Conservation (phyloP, 108 stramenopile genomes). For the Epithemia pelagica region DNA sequence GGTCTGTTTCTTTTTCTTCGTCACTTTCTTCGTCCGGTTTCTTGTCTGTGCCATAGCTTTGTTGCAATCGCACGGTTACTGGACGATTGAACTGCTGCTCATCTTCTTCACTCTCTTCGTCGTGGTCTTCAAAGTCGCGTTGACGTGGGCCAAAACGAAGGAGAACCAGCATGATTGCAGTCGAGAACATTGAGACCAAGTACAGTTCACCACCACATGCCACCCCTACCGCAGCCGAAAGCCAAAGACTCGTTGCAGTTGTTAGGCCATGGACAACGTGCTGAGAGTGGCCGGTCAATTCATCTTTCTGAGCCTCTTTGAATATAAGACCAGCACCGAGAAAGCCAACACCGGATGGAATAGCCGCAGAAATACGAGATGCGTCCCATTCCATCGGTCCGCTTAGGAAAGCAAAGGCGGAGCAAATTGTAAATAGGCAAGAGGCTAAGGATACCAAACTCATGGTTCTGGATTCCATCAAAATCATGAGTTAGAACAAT, state of each 20-base stretch:
- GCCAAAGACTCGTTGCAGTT: slow-evolving; percentile 85
- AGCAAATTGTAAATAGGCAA: slow-evolving; percentile 83
- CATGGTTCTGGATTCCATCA: slow-evolving; percentile 79
- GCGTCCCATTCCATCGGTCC: slow-evolving; percentile 84
- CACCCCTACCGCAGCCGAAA: slow-evolving; percentile 83
- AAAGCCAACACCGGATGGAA: slow-evolving; percentile 86
- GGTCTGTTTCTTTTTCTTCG: background rate
- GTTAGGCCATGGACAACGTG: slow-evolving; percentile 66
- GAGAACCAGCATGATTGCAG: slow-evolving; percentile 70
- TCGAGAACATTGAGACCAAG: slow-evolving; percentile 37
- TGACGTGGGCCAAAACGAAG: slow-evolving; percentile 75
- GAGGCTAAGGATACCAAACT: slow-evolving; percentile 76
- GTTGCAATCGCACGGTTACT: background rate
- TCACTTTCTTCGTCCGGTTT: background rate
- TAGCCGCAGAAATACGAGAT: slow-evolving; percentile 69
- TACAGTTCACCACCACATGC: slow-evolving; percentile 73
- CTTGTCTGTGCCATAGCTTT: background rate
- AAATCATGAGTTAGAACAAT: too few relatives aligned
- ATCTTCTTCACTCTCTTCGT: slow-evolving; percentile 12
- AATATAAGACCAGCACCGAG: slow-evolving; percentile 79
- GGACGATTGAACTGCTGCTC: background rate
- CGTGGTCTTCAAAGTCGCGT: slow-evolving; percentile 17
- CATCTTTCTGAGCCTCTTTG: slow-evolving; percentile 49
- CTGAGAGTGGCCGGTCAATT: slow-evolving; percentile 26
- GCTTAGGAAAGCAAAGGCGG: slow-evolving; percentile 67